Conservation (phyloP, 805 yeast genomes). For the Dipodascus geniculatus region DNA sequence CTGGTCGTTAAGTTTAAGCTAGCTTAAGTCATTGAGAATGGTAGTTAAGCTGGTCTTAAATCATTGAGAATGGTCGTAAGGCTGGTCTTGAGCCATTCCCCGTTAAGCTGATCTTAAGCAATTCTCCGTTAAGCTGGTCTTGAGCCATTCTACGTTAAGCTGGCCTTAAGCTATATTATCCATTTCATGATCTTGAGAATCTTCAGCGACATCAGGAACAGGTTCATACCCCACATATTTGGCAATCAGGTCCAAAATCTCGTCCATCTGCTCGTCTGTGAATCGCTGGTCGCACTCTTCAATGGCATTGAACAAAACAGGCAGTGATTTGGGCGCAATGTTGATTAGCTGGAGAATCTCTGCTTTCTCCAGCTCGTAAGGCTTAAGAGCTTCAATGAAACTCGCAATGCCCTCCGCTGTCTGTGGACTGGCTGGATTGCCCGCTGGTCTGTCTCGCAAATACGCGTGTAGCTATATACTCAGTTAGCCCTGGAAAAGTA, state of each 20-base stretch:
- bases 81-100: too few species aligned
- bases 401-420: slow-evolving; percentile 22
- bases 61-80: too few species aligned
- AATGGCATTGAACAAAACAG: slow-evolving; percentile 62
- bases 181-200: too few species aligned
- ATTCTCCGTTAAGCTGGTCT: too few species aligned
- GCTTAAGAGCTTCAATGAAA: slow-evolving; percentile 31
- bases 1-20: too few species aligned
- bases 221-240: slow-evolving; percentile 27
- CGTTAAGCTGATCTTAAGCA: too few species aligned
- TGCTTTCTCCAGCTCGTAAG: slow-evolving; percentile 57
- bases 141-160: too few species aligned
- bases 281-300: slow-evolving; percentile 91
- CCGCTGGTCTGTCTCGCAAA: slow-evolving; percentile 29
- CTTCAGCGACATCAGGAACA: too few species aligned
- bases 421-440: slow-evolving; percentile 26
- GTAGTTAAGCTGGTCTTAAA: too few species aligned
- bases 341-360: slow-evolving; percentile 80
- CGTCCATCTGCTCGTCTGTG: slow-evolving; percentile 49
- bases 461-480: slow-evolving; percentile 25
- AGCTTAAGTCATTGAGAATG: too few species aligned
- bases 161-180: too few species aligned
- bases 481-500: neutral
- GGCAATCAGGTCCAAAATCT: slow-evolving; percentile 44
- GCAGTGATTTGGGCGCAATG: slow-evolving; percentile 67